Evolutionary conservation across 1,139 yeast species (phyloP), one percentile per base, ranked within the genome.

Genomic region (Scheffersomyces insectosa): DNA sequence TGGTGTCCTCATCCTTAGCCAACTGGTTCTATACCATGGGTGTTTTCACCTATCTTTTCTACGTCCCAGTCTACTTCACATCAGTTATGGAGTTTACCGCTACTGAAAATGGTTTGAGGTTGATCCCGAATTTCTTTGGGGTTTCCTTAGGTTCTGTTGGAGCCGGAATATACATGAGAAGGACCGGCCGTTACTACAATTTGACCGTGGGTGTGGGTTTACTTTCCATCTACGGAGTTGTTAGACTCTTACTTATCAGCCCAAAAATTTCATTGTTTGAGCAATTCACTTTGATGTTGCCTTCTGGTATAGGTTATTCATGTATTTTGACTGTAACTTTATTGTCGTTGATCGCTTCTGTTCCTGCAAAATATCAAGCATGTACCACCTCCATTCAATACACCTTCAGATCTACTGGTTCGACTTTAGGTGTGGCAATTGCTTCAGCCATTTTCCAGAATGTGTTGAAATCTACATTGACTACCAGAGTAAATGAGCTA

Each of bases 41-140:
- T 1, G 68, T 74, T 9, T 82, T 79, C 55, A 66, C 85, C 5
- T 68, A 72, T 34, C 62, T 81, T 38, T 87, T 77, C 61, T 85
- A 82, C 57, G 69, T 82, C 3, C 95, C 95, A 1, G 69, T 87
- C 32, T 83, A 75, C 56, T 79, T 78, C 57, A 69, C 83, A 5
- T 68, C 88, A 0, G 87, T 84, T 0, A 66, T 74, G 66, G 68
- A 75, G 40, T 66, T 82, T 51, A 55, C 77, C 6, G 77, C 90
- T 2, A 76, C 84, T 12, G 74, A 77, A 44, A 79, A 82, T 41
- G 93, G 95, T 3, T 63, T 73, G 47, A 72, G 90, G 47, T 66
- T 84, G 40, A 63, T 83, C 11, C 83, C 87, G 15, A 85, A 83
- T 60, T 85, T 85, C 59, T 61, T 84, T 40, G 87, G 88, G n/a